Base-by-base conservation (phyloP, 1,139 yeast genomes). In the Kodamaea arcana region DNA sequence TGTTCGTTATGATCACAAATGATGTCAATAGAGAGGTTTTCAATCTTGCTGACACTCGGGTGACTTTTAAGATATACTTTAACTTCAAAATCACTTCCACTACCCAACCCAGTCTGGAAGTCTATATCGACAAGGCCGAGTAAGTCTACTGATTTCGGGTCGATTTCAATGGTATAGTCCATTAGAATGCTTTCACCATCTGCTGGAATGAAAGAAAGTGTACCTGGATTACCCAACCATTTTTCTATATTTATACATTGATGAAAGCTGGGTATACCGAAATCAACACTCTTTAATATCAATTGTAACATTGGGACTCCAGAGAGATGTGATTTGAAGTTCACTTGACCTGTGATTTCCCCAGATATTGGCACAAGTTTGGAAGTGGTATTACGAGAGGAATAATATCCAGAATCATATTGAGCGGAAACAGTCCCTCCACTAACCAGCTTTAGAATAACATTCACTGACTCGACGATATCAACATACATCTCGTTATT, bases 401-500 rank as follows among this genome's bases (percentile, higher is more conserved):
- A 50, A 36, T 50, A 49, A 39, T 43, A 49, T 5, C 52, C 53
- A 9, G 51, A 47, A 33, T 47, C 51, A 27, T 41, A 45, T 12
- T 33, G 36, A 27, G 35, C 24, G 10, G 27, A 24, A 6, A 16
- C 30, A 8, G 15, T 10, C 17, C 27, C 29, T n/a, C n/a, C n/a
- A 1, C 35, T 25, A 4, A 17, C 29, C n/a, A 65, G 65, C 34
- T 56, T 54, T 26, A 65, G 62, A 23, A 72, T 65, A 27, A 75
- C 69, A 43, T 64, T 69, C 14, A 85, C 57, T 0, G 71, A 63
- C 53, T 87, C 96, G 4, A 69, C 62, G 4, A 88, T 57, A 56
- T 88, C 97, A 8, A 88, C 82, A 54, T 79, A 85, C 60, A 88
- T 72, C 57, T 88, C 96, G 54, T 87, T 85, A 44, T 78, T 80